Percentiles rank a stretch among this genome's conserved stretches.
Conservation (phyloP, 441 rosid species). For the Omphalea diandra region DNA sequence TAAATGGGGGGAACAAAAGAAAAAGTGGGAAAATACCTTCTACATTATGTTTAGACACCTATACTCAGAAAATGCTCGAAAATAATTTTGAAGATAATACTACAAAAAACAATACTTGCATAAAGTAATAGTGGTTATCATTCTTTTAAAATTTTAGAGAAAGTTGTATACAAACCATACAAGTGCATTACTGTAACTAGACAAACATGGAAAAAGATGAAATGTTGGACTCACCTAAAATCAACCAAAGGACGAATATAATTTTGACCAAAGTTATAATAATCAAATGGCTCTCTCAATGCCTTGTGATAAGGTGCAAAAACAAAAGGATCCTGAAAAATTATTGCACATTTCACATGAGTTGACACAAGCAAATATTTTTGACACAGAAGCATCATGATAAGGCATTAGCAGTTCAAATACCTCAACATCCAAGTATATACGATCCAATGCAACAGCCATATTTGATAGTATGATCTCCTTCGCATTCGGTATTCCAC, state of each 20-base stretch:
- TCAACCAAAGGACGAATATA: slow-evolving; percentile 83
- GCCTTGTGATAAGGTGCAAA: slow-evolving; percentile 87
- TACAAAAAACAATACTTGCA: neutral
- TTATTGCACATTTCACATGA: slow-evolving; percentile 27
- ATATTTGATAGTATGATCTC: slow-evolving; percentile 76
- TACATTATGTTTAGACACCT: neutral
- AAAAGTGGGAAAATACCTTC: neutral
- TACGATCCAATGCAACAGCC: slow-evolving; percentile 74
- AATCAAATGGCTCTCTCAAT: slow-evolving; percentile 87
- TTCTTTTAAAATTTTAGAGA: neutral
- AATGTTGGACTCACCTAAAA: slow-evolving; percentile 63
- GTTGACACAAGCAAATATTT: slow-evolving; percentile 23
- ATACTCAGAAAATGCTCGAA: neutral
- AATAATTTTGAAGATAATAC: neutral
- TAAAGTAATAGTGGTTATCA: neutral
- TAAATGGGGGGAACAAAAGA: too few relatives aligned
- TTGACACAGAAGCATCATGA: slow-evolving; percentile 23
- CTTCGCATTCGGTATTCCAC: slow-evolving; percentile 59
- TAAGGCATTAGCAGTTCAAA: slow-evolving; percentile 18
- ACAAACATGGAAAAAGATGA: slow-evolving; percentile 6
- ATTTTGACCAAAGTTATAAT: slow-evolving; percentile 91
- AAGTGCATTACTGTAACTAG: slow-evolving; percentile 4
- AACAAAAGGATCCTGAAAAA: slow-evolving; percentile 75
- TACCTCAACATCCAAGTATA: slow-evolving; percentile 85
- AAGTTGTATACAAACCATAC: slow-evolving; percentile 8